A percentile compares a stretch with the other conserved stretches of the same genome.
phyloP scores from a whole-genome alignment of 2,329 filamentous ascomycete genomes.

The Aspergillus sp. region DNA sequence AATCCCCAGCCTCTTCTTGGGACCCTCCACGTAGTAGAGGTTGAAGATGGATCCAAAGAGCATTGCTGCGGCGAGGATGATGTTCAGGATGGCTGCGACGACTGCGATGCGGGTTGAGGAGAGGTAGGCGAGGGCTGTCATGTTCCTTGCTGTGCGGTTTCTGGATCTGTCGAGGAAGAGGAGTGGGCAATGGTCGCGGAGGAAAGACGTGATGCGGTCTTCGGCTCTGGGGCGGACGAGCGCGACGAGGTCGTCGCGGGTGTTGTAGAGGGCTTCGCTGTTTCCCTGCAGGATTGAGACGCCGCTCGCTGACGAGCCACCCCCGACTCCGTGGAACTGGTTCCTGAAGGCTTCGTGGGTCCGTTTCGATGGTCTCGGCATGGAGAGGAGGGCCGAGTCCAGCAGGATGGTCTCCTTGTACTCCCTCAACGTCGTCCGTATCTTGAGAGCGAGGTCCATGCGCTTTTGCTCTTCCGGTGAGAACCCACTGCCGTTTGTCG shows the following conservation, averaged over 20 bases:
- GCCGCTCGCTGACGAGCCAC: no score
- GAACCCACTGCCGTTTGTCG: no score
- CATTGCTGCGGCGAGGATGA: not conserved
- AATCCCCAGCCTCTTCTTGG: not conserved
- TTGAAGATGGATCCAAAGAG: constrained; percentile 5
- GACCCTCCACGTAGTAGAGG: not conserved
- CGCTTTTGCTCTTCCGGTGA: not conserved
- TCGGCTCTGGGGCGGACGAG: not conserved
- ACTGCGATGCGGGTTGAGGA: not conserved
- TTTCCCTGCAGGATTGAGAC: not conserved
- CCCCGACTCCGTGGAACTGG: no score
- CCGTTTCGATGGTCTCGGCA: not conserved
- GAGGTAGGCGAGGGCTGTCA: no score
- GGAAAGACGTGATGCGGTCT: not conserved
- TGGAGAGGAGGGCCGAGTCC: not conserved
- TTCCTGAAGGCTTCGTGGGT: no score
- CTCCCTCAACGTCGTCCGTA: not conserved
- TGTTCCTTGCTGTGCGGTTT: no score
- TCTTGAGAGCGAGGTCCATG: not conserved
- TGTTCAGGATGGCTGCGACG: not conserved
- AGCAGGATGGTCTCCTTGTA: not conserved
- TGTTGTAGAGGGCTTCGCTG: not conserved
- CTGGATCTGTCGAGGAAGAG: no score
- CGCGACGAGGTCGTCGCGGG: not conserved
- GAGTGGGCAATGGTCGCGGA: no score